Base-by-base conservation (phyloP, 2,329 filamentous ascomycete species). In the Bipolaris zeicola region DNA sequence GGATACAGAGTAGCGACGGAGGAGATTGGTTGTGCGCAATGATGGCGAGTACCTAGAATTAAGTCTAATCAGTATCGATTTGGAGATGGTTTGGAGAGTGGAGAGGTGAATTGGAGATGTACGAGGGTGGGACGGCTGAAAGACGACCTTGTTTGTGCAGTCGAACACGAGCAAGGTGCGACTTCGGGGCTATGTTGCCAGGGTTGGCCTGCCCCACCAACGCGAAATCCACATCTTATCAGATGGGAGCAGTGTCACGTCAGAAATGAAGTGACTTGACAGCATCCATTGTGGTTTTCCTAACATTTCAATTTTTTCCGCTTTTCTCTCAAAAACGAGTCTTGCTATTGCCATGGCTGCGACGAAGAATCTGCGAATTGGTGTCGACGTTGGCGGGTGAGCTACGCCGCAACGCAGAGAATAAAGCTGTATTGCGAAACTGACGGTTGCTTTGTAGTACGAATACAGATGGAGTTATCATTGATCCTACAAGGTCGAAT, bases 341-440 rank as follows among this genome's bases (percentile, higher is more conserved):
- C 31, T 43, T 18, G 14, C 24, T 5, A 4, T 11, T 11, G 39
- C 33, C 1, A 69, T 68, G 65, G 20, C 46, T 31, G 37, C 42
- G 4, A 52, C 39, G 6, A 65, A 57, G 42, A 70, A 68, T 20
- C 57, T 79, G 45, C 72, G 78, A 34, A 77, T 80, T 45, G 78
- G 78, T 37, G 77, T 80, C 5, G 78, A 80, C 60, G 78, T 79
- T 22, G 77, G 77, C 61, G 77, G 74, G 76, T 74, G 60, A 58
- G 68, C 26, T 24, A 26, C 46, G 22, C 6, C 8, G 8, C 16
- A 14, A 42, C 16, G 11, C 43, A 44, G 22, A 49, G 44, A 54
- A 33, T 1, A 11, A 11, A 6, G 5, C 22, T 18, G 16, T 13
- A 45, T 16, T 13, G 24, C 36, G 2, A 38, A 16, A 37, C 43